Conservation (phyloP, 495 filamentous ascomycete genomes). For the Daldinia childiae region DNA sequence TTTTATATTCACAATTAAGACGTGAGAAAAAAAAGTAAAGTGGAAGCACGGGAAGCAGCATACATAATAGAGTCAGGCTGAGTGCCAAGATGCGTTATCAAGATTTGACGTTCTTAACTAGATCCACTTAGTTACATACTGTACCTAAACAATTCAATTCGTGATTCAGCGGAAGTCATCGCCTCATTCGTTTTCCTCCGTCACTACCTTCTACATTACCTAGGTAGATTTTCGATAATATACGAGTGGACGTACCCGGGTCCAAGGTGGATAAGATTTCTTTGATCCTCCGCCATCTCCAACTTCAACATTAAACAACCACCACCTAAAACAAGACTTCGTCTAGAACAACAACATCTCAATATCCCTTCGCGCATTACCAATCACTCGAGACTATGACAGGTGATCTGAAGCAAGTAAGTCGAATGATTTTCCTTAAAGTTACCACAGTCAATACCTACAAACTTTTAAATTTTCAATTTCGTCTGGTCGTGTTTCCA, state of each 20-base stretch:
- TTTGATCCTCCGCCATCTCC: slow-evolving; percentile 18
- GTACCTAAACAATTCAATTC: slow-evolving; percentile 11
- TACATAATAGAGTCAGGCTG: slow-evolving; percentile 10
- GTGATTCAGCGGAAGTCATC: slow-evolving; percentile 16
- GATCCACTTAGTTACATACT: slow-evolving; percentile 29
- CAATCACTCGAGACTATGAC: slow-evolving; percentile 14
- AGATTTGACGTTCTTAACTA: slow-evolving; percentile 23
- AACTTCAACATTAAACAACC: slow-evolving; percentile 5
- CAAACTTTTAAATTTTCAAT: background rate
- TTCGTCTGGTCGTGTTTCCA: background rate
- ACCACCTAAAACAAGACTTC: slow-evolving; percentile 11
- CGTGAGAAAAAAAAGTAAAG: background rate
- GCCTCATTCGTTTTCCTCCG: slow-evolving; percentile 21
- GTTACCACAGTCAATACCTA: background rate
- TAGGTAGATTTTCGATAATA: too few relatives aligned
- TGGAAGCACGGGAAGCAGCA: background rate
- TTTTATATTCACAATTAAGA: slow-evolving; percentile 12
- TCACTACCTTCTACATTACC: background rate
- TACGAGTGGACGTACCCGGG: background rate
- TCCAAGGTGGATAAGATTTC: slow-evolving; percentile 10
- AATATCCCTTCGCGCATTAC: slow-evolving; percentile 2
- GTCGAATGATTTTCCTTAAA: slow-evolving; percentile 7
- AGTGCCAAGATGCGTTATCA: slow-evolving; percentile 21
- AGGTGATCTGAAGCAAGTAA: slow-evolving; percentile 29
- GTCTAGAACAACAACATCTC: background rate